A percentile compares a stretch with the other conserved stretches of the same genome.
phyloP scores from a whole-genome alignment of 1,139 yeast species.

The Sugiyamaella japonica region DNA sequence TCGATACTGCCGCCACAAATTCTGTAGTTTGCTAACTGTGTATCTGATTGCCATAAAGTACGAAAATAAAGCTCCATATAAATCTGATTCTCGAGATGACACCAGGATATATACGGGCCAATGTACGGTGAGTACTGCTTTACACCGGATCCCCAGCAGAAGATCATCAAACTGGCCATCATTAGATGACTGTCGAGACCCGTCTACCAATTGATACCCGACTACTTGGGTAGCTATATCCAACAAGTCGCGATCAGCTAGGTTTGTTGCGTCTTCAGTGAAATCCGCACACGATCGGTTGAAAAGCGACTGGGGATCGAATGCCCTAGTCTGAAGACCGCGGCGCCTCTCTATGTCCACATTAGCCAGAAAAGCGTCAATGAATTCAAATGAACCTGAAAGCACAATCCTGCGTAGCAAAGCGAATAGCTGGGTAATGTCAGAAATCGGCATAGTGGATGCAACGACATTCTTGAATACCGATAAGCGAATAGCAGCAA shows the following conservation, averaged over 20 bases:
- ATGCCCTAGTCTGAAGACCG: not conserved
- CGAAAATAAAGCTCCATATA: conserved; percentile 28
- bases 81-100: conserved; percentile 20
- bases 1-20: conserved; percentile 22
- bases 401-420: conserved; percentile 28
- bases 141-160: conserved; percentile 23
- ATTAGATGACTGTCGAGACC: conserved; percentile 16
- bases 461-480: conserved; percentile 28
- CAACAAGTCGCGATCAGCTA: conserved; percentile 15
- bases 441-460: conserved; percentile 23
- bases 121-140: conserved; percentile 22
- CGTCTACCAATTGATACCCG: conserved; percentile 14
- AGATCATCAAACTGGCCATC: conserved; percentile 29
- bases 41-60: conserved; percentile 26
- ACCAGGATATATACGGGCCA: conserved; percentile 31
- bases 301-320: conserved; percentile 1
- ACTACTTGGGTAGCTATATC: conserved; percentile 17
- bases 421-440: conserved; percentile 23
- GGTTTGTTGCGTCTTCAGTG: conserved; percentile 19
- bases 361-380: conserved; percentile 19
- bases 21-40: conserved; percentile 19
- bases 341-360: not conserved
- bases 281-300: conserved; percentile 18
- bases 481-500: conserved; percentile 23
- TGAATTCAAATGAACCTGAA: conserved; percentile 30